Conservation (phyloP, 140 eudicot species). For the Senecio squalidus region DNA sequence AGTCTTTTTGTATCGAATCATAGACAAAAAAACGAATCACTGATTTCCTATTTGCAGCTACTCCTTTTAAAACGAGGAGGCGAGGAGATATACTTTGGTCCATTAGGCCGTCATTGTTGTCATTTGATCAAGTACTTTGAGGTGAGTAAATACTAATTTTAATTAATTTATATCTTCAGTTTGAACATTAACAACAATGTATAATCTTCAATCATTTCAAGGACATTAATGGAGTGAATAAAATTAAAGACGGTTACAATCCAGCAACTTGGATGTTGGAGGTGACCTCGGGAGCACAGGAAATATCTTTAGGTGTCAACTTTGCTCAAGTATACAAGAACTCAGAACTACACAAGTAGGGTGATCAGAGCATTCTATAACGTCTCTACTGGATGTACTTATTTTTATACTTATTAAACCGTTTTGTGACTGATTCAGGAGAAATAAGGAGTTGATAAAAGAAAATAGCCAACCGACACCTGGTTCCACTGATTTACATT, state of each 20-base stretch:
- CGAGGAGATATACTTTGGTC: constrained; percentile 52
- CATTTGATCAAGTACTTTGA: constrained; percentile 53
- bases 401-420: background rate
- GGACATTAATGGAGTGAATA: constrained; percentile 48
- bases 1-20: background rate
- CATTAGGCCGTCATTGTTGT: constrained; percentile 45
- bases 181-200: background rate
- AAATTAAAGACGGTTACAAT: constrained; percentile 69
- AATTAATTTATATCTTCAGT: background rate
- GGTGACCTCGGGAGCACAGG: constrained; percentile 56
- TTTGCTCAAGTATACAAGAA: constrained; percentile 53
- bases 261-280: constrained; percentile 95
- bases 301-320: constrained; percentile 41
- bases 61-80: constrained; percentile 55
- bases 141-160: constrained; percentile 27
- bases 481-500: constrained; percentile 57
- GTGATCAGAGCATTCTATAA: background rate
- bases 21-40: background rate
- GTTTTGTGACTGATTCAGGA: constrained; percentile 37
- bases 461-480: constrained; percentile 58
- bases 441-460: constrained; percentile 53
- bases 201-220: constrained; percentile 14
- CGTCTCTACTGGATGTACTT: constrained; percentile 4
- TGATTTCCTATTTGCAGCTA: background rate
- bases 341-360: constrained; percentile 66